Evolutionary conservation across 164 flowering plant species (phyloP).

Genomic region (Protea cynaroides): DNA sequence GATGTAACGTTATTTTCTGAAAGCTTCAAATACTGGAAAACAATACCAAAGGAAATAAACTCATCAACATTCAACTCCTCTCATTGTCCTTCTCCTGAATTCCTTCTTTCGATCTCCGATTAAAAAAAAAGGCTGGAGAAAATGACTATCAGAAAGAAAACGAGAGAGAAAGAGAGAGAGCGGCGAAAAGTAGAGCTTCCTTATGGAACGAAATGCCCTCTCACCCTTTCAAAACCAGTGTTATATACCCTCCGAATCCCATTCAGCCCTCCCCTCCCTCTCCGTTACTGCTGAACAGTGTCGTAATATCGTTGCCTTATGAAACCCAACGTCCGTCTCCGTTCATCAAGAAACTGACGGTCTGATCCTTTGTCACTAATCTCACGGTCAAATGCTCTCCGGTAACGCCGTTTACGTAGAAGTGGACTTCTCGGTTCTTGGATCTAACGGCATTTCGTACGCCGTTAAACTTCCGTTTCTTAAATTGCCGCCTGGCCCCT

Average conservation of each 20-base stretch:
- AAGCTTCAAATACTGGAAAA: not conserved
- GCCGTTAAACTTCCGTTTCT: slow-evolving; percentile 1
- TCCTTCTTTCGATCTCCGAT: not conserved
- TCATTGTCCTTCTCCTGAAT: not conserved
- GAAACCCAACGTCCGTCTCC: too few species aligned
- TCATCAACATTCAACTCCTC: not conserved
- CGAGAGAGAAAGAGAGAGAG: slow-evolving; percentile 11
- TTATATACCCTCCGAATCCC: slow-evolving; percentile 16
- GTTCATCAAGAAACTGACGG: slow-evolving; percentile 20
- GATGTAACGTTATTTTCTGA: too few species aligned
- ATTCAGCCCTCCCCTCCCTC: not conserved
- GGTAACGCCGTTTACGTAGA: not conserved
- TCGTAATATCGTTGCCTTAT: too few species aligned
- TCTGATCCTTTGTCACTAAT: not conserved
- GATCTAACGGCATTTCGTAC: slow-evolving; percentile 18
- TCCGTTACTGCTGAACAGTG: slow-evolving; percentile 18
- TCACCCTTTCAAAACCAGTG: slow-evolving; percentile 21
- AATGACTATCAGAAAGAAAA: slow-evolving; percentile 13
- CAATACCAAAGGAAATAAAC: not conserved
- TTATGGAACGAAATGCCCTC: slow-evolving; percentile 31
- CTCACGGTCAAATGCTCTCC: not conserved
- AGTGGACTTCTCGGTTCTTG: not conserved
- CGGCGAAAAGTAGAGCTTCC: slow-evolving; percentile 10
- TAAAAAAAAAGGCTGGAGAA: slow-evolving; percentile 3
- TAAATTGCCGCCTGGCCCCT: not conserved